These are phyloP conservation scores for Russula virescens DNA, from an alignment of 768 basidiomycete genomes.

Conservation along the genomic window DNA sequence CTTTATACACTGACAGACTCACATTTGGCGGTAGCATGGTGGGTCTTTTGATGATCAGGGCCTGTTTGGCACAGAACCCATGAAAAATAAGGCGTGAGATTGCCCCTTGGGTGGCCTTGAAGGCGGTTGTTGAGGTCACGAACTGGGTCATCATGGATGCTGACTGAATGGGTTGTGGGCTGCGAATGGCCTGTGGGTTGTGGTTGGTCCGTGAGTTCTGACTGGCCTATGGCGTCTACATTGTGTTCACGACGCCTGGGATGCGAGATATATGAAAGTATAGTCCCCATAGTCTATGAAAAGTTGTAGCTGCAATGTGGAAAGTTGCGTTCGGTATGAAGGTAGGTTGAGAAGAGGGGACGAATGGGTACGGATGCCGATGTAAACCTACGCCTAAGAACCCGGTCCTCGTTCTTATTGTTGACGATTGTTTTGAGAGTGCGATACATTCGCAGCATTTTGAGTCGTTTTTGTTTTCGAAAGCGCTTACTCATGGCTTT, in stretches of 20 bases:
- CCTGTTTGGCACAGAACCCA: background rate
- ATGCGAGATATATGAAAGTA: background rate
- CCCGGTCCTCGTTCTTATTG: no score
- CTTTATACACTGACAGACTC: background rate
- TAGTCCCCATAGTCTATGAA: background rate
- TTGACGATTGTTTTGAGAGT: no score
- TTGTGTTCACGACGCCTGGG: background rate
- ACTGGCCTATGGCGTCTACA: no score
- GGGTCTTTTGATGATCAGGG: background rate
- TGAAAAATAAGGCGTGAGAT: background rate
- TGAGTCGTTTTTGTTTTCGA: no score
- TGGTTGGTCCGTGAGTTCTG: no score
- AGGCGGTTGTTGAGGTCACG: conserved; percentile 16
- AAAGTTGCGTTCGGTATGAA: background rate
- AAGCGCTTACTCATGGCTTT: no score
- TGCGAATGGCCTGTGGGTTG: no score
- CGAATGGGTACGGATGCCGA: no score
- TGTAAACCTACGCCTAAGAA: no score
- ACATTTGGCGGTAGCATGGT: conserved; percentile 2
- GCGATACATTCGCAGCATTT: no score
- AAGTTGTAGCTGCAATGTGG: background rate
- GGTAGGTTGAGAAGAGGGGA: no score
- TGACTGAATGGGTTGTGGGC: no score
- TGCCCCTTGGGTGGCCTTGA: conserved; percentile 3
- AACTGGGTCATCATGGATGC: background rate